Base-by-base conservation (phyloP, 1,284 basidiomycete genomes). In the Chiua sp. region DNA sequence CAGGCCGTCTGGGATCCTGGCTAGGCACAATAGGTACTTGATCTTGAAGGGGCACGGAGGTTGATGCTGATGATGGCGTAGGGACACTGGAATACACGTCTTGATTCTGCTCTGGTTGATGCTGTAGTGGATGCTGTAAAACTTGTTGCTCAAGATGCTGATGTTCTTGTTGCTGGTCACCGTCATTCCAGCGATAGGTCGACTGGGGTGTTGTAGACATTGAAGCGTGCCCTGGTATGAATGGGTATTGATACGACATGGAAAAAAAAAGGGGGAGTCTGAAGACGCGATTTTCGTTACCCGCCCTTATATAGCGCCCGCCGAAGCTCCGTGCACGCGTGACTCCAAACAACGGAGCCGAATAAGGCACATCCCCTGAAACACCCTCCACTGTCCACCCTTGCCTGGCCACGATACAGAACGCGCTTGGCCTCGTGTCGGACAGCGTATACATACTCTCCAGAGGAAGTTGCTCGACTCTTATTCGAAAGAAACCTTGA, bases 231-330 rank as follows among this genome's bases (percentile, higher is more conserved):
- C 73, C 75, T 52, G 65, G 70, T 56, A 65, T 72, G 73, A 66
- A 67, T 56, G 72, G 74, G 63, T 75, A 77, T 65, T 73, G 77
- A 71, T 77, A 77, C 61, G 75, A 75, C 76, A 77, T 77, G 69
- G 69, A 63, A 65, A 69, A 68, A 69, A 65, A 68, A 66, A 55
- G 60, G 65, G 60, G 61, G 56, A 35, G 61, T 55, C 55, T 63
- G 49, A 2, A 13, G 54, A 37, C 7, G 16, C 28, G 28, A 53
- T 54, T 59, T 59, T 59, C 47, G 46, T 46, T 35, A 42, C 26
- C 56, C 65, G 53, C 55, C 56, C 0, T 63, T 72, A 66, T 77
- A 77, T 77, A 75, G 28, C 49, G 26, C 49, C 39, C 56, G 60
- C 52, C 35, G 12, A 13, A 35, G 15, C 35, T 16, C 44, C 55